A percentile compares a stretch with the other conserved stretches of the same genome.
phyloP scores from a whole-genome alignment of 2,329 filamentous ascomycete genomes.

The Fusarium fracticaudum region DNA sequence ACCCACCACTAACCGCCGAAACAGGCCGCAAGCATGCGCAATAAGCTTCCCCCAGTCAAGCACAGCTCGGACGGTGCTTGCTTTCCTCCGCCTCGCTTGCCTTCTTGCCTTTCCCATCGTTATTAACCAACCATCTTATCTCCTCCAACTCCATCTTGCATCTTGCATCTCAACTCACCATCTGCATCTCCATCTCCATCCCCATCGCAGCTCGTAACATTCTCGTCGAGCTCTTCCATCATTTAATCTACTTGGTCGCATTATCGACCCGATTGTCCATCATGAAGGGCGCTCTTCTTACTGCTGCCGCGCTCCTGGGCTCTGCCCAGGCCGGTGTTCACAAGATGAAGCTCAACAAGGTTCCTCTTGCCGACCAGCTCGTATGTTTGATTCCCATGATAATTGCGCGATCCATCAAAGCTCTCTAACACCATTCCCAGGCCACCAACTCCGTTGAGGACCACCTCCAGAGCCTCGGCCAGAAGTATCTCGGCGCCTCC shows the following conservation, averaged over 20 bases:
- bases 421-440: constrained; percentile 55
- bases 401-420: neutral
- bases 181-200: constrained; percentile 16
- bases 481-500: constrained; percentile 88
- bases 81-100: constrained; percentile 35
- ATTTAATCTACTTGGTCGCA: constrained; percentile 16
- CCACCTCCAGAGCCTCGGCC: constrained; percentile 83
- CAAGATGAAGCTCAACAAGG: constrained; percentile 98
- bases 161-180: constrained; percentile 20
- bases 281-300: constrained; percentile 89
- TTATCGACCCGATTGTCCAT: constrained; percentile 49
- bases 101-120: neutral
- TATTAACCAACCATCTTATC: constrained; percentile 39
- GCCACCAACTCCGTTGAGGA: constrained; percentile 80
- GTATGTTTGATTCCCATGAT: constrained; percentile 62
- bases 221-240: constrained; percentile 10
- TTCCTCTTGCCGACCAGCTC: constrained; percentile 90
- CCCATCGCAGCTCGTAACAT: constrained; percentile 13
- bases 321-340: constrained; percentile 86
- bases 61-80: constrained; percentile 22
- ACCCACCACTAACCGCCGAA: constrained; percentile 29
- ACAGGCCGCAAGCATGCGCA: constrained; percentile 42
- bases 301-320: constrained; percentile 83
- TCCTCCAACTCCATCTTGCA: constrained; percentile 36
- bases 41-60: constrained; percentile 28